These are phyloP conservation scores for Apiospora rasikravindrae DNA, from an alignment of 2,329 filamentous ascomycete genomes.

Conservation along the genomic window DNA sequence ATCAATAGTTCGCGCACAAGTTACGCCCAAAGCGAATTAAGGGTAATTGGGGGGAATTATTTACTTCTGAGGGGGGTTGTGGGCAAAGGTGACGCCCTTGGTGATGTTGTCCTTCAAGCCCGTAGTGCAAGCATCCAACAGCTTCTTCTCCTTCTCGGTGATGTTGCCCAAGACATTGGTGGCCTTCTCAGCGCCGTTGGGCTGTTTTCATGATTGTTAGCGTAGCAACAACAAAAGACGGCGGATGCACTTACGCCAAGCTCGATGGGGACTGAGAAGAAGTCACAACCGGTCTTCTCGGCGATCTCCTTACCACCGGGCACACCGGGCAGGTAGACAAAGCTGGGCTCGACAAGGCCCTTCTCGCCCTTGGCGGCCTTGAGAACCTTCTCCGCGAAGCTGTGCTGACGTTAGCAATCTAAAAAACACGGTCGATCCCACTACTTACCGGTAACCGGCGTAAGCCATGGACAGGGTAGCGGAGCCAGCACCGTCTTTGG, in stretches of 20 bases:
- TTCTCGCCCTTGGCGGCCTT: constrained; percentile 88
- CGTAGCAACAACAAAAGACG: constrained; percentile 16
- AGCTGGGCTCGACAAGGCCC: constrained; percentile 92
- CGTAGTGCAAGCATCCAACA: constrained; percentile 75
- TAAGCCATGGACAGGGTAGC: constrained; percentile 95
- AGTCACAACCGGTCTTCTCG: constrained; percentile 85
- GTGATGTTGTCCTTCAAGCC: constrained; percentile 91
- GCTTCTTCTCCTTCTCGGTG: constrained; percentile 86
- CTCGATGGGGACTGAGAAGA: constrained; percentile 95
- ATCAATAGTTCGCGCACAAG: constrained; percentile 29
- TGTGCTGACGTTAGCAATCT: constrained; percentile 41
- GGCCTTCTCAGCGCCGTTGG: constrained; percentile 84
- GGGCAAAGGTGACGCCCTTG: constrained; percentile 90
- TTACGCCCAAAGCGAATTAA: constrained; percentile 32
- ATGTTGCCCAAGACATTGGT: constrained; percentile 77
- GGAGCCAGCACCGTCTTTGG: constrained; percentile 89
- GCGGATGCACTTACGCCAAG: constrained; percentile 75
- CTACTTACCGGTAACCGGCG: constrained; percentile 82
- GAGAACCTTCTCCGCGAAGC: constrained; percentile 93
- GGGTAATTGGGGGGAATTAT: constrained; percentile 40
- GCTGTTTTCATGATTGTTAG: constrained; percentile 51
- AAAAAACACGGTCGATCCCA: neutral
- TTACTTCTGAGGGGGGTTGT: constrained; percentile 90
- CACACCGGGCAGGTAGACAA: constrained; percentile 91
- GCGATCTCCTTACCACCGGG: constrained; percentile 84